Conservation (phyloP, 140 eudicot species). For the Ambrosia hybrid region DNA sequence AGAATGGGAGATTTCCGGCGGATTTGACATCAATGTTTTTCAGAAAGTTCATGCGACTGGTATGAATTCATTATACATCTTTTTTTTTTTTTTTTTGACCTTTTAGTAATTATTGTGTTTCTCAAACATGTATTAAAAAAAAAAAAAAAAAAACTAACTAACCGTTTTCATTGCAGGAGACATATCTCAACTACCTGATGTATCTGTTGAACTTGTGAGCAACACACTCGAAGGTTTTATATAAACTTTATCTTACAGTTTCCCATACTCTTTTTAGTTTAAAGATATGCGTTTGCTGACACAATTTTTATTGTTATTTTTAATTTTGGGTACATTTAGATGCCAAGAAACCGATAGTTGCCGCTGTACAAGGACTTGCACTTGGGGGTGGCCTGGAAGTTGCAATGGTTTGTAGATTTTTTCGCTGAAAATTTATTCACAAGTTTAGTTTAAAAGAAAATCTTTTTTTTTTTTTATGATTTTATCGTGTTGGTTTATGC, state of each 20-base stretch:
- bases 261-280: not conserved
- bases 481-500: slow-evolving; percentile 19
- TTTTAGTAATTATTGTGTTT: not conserved
- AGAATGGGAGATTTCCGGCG: slow-evolving; percentile 86
- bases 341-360: slow-evolving; percentile 84
- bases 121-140: slow-evolving; percentile 1
- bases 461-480: not conserved
- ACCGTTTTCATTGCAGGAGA: slow-evolving; percentile 58
- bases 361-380: slow-evolving; percentile 98
- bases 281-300: not conserved
- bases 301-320: not conserved
- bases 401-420: slow-evolving; percentile 66
- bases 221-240: slow-evolving; percentile 80
- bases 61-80: slow-evolving; percentile 23
- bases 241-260: not conserved
- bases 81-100: too few relatives aligned
- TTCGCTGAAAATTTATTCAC: not conserved
- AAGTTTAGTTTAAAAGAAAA: not conserved
- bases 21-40: slow-evolving; percentile 87
- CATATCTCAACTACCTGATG: slow-evolving; percentile 64
- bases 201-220: slow-evolving; percentile 60
- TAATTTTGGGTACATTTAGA: slow-evolving; percentile 38
- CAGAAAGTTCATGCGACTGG: slow-evolving; percentile 75
- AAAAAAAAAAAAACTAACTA: not conserved
- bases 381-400: slow-evolving; percentile 98